Evolutionary conservation across 805 yeast genomes (phyloP).

Genomic region (Wickerhamiella sorbophila): DNA sequence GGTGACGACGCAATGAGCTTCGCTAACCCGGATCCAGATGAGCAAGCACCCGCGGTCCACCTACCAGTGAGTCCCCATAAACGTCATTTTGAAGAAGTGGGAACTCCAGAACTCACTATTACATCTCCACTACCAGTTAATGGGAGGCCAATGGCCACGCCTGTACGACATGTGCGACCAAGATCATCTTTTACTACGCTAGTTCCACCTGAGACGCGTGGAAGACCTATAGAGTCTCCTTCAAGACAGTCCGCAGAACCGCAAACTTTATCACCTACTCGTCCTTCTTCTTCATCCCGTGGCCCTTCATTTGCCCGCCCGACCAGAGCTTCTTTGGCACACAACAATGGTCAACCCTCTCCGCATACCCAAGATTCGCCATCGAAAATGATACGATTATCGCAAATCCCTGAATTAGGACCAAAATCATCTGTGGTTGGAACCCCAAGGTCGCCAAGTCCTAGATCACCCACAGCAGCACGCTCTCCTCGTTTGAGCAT

Average conservation of each 20-base stretch:
- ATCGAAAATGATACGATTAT: background rate
- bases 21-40: no score
- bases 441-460: no score
- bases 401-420: background rate
- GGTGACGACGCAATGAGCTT: background rate
- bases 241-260: no score
- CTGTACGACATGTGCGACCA: background rate
- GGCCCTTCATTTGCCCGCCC: background rate
- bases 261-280: no score
- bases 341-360: background rate
- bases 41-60: no score
- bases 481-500: background rate
- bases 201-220: no score
- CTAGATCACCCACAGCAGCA: background rate
- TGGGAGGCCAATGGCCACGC: background rate
- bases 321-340: background rate
- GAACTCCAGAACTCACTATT: background rate
- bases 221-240: no score
- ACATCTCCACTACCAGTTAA: background rate
- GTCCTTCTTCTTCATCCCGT: no score
- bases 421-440: no score
- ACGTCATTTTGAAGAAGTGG: background rate
- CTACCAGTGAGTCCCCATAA: background rate
- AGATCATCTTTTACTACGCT: no score
- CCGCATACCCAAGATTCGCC: background rate